These are phyloP conservation scores for Handroanthus guayacan DNA, from an alignment of 257 asterid genomes.

Conservation along the genomic window DNA sequence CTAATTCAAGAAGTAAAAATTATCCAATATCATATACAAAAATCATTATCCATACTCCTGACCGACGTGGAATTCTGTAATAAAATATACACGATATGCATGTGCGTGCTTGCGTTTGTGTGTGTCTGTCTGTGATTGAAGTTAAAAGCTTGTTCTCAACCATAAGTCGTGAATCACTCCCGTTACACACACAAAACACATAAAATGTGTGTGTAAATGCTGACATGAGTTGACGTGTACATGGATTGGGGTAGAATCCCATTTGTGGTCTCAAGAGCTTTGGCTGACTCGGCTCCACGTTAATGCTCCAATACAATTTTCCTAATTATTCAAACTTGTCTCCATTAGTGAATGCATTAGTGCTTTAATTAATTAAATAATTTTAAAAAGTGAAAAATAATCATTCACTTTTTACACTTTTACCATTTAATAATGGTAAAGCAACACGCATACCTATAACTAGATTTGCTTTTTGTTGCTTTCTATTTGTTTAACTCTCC, in stretches of 20 bases:
- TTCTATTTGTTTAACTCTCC: conserved; percentile 13
- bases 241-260: conserved; percentile 7
- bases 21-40: too few species aligned
- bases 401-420: conserved; percentile 18
- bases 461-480: conserved; percentile 27
- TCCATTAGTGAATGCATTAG: conserved; percentile 23
- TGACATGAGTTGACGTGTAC: not conserved
- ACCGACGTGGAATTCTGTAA: too few species aligned
- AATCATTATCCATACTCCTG: too few species aligned
- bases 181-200: not conserved
- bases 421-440: conserved; percentile 18
- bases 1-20: too few species aligned
- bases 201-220: not conserved
- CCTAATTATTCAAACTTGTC: not conserved
- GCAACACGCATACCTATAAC: not conserved
- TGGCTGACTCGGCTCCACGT: conserved; percentile 48
- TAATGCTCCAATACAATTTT: not conserved
- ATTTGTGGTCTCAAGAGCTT: conserved; percentile 27
- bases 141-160: too few species aligned
- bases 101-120: too few species aligned
- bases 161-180: too few species aligned
- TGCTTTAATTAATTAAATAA: not conserved
- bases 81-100: too few species aligned
- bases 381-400: not conserved
- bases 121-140: too few species aligned